A percentile compares a stretch with the other conserved stretches of the same genome.
Conservation (phyloP, 805 yeast species). For the Schwanniomyces sp. region DNA sequence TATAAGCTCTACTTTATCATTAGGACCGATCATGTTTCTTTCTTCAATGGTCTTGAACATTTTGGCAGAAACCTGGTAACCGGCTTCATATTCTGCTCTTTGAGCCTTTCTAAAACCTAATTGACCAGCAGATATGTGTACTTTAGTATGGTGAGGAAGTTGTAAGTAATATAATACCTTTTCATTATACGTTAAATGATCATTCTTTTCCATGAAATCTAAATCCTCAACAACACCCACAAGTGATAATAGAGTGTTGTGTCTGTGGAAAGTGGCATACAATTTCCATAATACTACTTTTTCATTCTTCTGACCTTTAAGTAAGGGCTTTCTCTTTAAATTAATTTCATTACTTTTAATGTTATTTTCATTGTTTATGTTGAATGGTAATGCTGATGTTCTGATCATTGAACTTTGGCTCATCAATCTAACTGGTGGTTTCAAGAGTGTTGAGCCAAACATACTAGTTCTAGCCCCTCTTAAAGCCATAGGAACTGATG, state of each 20-base stretch:
- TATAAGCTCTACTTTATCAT: slow-evolving; percentile 69
- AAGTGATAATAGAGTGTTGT: slow-evolving; percentile 79
- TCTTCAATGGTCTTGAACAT: slow-evolving; percentile 73
- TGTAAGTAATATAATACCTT: slow-evolving; percentile 75
- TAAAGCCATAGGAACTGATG: neutral
- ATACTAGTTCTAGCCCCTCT: neutral
- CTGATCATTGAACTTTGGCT: neutral
- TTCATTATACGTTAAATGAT: slow-evolving; percentile 58
- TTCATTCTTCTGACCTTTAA: slow-evolving; percentile 15
- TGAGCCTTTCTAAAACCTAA: slow-evolving; percentile 88
- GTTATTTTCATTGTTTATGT: neutral
- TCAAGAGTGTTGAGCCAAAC: neutral
- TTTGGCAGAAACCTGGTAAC: slow-evolving; percentile 76
- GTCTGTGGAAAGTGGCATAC: slow-evolving; percentile 74
- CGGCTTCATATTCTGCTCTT: slow-evolving; percentile 91
- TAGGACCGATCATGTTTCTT: slow-evolving; percentile 49
- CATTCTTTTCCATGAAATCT: slow-evolving; percentile 56
- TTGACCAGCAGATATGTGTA: slow-evolving; percentile 76
- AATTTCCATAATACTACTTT: slow-evolving; percentile 64
- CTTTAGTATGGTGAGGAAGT: slow-evolving; percentile 72
- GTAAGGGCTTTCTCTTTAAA: slow-evolving; percentile 2
- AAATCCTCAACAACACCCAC: slow-evolving; percentile 68
- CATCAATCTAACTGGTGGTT: neutral
- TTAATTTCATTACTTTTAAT: neutral
- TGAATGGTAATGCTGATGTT: slow-evolving; percentile 1